phyloP scores from a whole-genome alignment of 2,329 filamentous ascomycete species.

The Trichoderma afroharzianum region DNA sequence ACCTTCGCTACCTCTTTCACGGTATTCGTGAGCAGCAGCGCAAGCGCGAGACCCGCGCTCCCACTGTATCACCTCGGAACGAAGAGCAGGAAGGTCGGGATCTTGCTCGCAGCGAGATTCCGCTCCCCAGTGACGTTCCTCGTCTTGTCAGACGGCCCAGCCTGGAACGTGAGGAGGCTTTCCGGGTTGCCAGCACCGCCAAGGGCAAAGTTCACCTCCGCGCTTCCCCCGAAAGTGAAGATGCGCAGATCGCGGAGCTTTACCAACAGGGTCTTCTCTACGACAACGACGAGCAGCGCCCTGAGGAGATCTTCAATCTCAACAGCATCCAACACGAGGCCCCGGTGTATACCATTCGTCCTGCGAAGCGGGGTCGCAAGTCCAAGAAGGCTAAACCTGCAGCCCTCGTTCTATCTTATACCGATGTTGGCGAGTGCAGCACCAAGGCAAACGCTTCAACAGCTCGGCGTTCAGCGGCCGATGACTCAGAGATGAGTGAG shows the following conservation, averaged over 20 bases:
- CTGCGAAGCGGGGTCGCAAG: conserved; percentile 33
- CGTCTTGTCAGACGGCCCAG: conserved; percentile 37
- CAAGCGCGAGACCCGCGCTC: neutral
- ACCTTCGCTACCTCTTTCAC: conserved; percentile 9
- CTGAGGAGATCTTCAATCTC: conserved; percentile 35
- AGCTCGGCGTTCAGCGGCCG: conserved; percentile 30
- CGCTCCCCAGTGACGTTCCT: conserved; percentile 36
- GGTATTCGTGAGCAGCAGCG: neutral
- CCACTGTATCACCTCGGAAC: conserved; percentile 2
- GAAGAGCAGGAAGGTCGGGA: conserved; percentile 33
- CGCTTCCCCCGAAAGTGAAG: conserved; percentile 26
- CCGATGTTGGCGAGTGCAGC: conserved; percentile 40
- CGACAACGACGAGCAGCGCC: conserved; percentile 35
- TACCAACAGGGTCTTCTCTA: conserved; percentile 45
- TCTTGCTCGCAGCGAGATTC: conserved; percentile 34
- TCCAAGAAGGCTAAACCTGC: conserved; percentile 28
- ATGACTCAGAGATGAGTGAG: conserved; percentile 20
- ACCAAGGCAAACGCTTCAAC: conserved; percentile 25
- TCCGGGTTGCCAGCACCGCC: conserved; percentile 39
- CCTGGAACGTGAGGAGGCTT: conserved; percentile 46
- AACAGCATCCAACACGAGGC: conserved; percentile 38
- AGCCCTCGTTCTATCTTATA: conserved; percentile 41
- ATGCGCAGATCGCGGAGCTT: conserved; percentile 38
- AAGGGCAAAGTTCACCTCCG: conserved; percentile 30
- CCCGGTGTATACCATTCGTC: conserved; percentile 37